Base-by-base conservation (phyloP, 1,139 yeast species). In the Pichia norvegensis region DNA sequence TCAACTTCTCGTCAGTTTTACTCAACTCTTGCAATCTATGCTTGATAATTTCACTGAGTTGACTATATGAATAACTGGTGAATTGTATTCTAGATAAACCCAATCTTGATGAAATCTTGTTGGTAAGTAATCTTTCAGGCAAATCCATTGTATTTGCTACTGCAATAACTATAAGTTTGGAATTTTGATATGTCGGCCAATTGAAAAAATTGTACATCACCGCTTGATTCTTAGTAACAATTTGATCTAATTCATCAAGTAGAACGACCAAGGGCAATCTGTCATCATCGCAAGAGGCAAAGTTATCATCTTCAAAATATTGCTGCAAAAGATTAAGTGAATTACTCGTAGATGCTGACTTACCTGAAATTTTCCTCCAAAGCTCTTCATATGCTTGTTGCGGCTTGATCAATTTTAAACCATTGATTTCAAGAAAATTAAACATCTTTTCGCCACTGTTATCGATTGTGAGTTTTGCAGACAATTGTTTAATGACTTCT, bases 141-240 rank as follows among this genome's bases (percentile, higher is more conserved):
- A 92, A 68, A 66, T 92, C 97, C 97, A 94, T 88, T 0, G 97
- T 90, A 60, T 94, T 94, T 8, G 97, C 97, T 29, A 92, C 90
- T 0, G 97, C 97, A 42, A 92, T 73, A 2, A 94, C 95, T 47
- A 92, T 78, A 43, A 92, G 69, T 57, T 82, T 83, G 3, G 97
- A 88, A 53, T 81, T 72, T 14, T 76, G 69, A 56, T 85, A 80
- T 0, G 95, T 81, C 6, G 98, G 96, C 99, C 99, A 92, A 65
- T 94, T 90, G 72, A 92, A 88, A 59, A 94, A 87, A 61, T 92
- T 94, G 67, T 92, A 94, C 85, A 92, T 82, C 41, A 92, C 94
- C 43, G 81, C 80, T 61, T 88, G 96, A 50, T 81, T 82, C 52
- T 79, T 84, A 4, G 92, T 82, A 16, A 90, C 92, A 47, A 94